Base-by-base conservation (phyloP, 2,329 filamentous ascomycete species). In the Helminthosporium solani region DNA sequence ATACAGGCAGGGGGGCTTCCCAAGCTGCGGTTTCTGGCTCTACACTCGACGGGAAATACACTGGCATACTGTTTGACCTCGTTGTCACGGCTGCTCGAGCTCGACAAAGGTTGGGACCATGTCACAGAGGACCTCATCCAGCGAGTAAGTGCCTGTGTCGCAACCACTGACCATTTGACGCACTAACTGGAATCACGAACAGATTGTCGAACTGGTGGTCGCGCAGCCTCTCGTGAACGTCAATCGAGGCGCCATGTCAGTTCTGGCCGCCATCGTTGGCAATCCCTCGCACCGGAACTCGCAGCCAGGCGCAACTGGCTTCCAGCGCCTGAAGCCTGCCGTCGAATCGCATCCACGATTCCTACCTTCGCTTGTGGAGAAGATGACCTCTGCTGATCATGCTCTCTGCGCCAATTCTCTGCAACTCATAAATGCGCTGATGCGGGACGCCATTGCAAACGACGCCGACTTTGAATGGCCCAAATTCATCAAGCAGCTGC, bases 171-270 rank as follows among this genome's bases (percentile, higher is more conserved):
- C 7, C 36, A 33, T 25, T 16, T 18, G 21, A 30, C 21, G 4
- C 46, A 57, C 47, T 53, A 50, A 56, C 44, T 38, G 39, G 6
- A 35, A 47, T 31, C 16, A n/a, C 35, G 31, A 46, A 45, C 36
- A 85, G 76, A 84, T 96, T 50, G 91, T 97, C 59, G 87, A 96
- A 70, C 79, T 99, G 41, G 90, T 97, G 52, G 92, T 97, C 60
- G 92, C 85, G 25, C 94, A 97, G 68, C 94, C 92, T 19, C 81
- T 99, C 50, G 94, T 99, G 72, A 99, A 99, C 69, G 96, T 97
- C 65, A 83, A 99, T 49, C 84, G 94, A 54, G 94, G 94, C 61
- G 92, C 92, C 63, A 96, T 99, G 88, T 92, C 90, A 37, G 95
- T 99, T 51, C 81, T 99, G 45, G 92, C 96, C 37, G 90, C 91